Base-by-base conservation (phyloP, 495 filamentous ascomycete species). In the Penicillium bialowiezense region DNA sequence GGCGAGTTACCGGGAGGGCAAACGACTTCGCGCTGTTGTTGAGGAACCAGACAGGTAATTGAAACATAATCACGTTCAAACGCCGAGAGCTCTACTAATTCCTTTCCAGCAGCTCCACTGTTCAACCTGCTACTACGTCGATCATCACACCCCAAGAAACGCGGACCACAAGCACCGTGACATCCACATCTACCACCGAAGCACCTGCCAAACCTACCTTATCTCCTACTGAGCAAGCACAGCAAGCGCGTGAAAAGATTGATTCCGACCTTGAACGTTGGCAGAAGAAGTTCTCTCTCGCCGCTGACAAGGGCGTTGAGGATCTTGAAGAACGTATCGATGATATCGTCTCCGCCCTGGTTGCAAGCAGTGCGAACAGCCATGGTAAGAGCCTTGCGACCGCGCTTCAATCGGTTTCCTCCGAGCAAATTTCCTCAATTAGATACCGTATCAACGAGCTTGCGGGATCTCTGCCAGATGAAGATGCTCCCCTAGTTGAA, bases 251-350 rank as follows among this genome's bases (percentile, higher is more conserved):
- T 7, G 80, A 86, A 56, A 84, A 82, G 29, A 84, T 96, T 44
- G 77, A 83, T 7, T 79, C 83, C 13, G 95, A 97, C 65, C 77
- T 99, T 31, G 69, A 80, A 39, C 71, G 76, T 31, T 97, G 91
- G 90, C 84, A 95, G 64, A 77, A 80, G 33, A 90, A 93, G 55
- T 97, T 97, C 65, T 76, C 86, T 18, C 81, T 82, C 47, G 89
- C 89, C 7, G 87, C 87, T 17, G 85, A 91, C 39, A 87, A 91
- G 58, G 90, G 89, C 7, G 76, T 87, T 23, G 82, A 86, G 40
- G 84, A 88, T 55, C 75, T 91, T 8, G 74, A 81, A 44, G 69
- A 76, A 7, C 76, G 81, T n/a, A 76, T 91, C n/a, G 75, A 77
- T 21, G 86, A 95, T 52, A 91, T 99, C 48, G 83, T 90, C 19